Base-by-base conservation (phyloP, 352 stramenopile genomes). In the Pythium phragmiticola region DNA sequence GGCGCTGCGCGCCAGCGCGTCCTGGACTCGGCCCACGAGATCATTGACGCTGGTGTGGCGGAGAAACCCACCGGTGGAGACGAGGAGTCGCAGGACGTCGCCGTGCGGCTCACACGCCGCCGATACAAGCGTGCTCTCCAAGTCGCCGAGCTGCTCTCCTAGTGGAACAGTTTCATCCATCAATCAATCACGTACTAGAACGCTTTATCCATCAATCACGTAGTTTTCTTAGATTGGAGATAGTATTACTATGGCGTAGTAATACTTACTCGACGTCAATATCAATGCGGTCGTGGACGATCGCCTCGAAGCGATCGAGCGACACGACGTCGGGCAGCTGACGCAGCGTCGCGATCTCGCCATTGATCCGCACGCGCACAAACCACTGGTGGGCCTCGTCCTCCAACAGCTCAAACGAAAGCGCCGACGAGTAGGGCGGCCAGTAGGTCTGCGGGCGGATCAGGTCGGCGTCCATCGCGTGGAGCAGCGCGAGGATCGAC, bases 61-160 rank as follows among this genome's bases (percentile, higher is more conserved):
- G 66, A 78, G 1, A 88, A 87, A 69, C 63, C 72, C 14, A 70
- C 73, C n/a, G 17, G 19, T 14, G 39, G 13, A 7, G 77, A 88
- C 16, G 73, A 87, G 52, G 53, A 60, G 26, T 3, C 36, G 13
- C 76, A 84, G 33, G 76, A 89, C 59, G 67, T 88, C 19, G 74
- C 51, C 46, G 75, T 80, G 50, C 81, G 80, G 48, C 76, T 94
- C 21, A 70, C 76, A 23, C 77, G 83, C 19, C 73, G 85, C 64
- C 81, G 82, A 64, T 90, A 88, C 78, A 94, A 94, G 68, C 81
- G 85, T 53, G 85, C 85, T 19, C 58, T 92, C 28, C 85, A 94
- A 66, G 68, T 94, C 39, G 82, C 85, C 0, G 82, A 94, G 60
- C 65, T 87, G 21, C 65, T 94, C 11, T 76, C 84, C 48, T 78